Evolutionary conservation across 2,329 filamentous ascomycete genomes (phyloP), one percentile per base, ranked within the genome.

Genomic region (Tothia fuscella): DNA sequence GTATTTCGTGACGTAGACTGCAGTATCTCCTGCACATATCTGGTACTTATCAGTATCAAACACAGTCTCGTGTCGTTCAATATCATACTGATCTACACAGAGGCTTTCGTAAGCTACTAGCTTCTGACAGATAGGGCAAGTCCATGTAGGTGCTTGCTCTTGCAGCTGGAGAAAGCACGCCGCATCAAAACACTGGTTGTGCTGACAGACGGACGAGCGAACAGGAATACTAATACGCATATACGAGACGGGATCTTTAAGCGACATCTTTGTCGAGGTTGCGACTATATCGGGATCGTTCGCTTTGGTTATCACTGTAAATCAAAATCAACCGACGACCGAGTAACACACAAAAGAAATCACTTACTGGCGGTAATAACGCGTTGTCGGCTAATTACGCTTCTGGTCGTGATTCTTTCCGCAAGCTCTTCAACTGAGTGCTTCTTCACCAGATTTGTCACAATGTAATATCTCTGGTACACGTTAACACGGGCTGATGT

Each of bases 111-210:
- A 98, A 0, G 79, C 76, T 2, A 87, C 80, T 0, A 75, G 63
- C 54, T 88, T 93, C 60, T 81, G 89, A 66, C 91, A 98, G 17
- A 95, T 80, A 1, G 91, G 91, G 54, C 91, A 98, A n/a, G 78
- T 71, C 91, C 91, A 98, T 14, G 91, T 93, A 0, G 91, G 91
- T 0, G 86, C 89, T 65, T 98, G 91, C 57, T 96, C 87, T 57
- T 96, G 89, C 21, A 98, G 65, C 52, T 94, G 85, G 16, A 98
- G 70, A 56, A 95, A 98, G 2, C 86, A 93, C 3, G 77, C 80
- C 3, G 83, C 89, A 58, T 98, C 91, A 51, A 96, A 98, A 57
- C 91, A 98, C 56, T 93, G 86, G 20, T 91, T 83, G 58, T 98
- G 91, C 3, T 76, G 80, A 63, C 91, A 98, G 25, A 78, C 64